Conservation (phyloP, 768 basidiomycete genomes). For the Boletus subcaerulescens region DNA sequence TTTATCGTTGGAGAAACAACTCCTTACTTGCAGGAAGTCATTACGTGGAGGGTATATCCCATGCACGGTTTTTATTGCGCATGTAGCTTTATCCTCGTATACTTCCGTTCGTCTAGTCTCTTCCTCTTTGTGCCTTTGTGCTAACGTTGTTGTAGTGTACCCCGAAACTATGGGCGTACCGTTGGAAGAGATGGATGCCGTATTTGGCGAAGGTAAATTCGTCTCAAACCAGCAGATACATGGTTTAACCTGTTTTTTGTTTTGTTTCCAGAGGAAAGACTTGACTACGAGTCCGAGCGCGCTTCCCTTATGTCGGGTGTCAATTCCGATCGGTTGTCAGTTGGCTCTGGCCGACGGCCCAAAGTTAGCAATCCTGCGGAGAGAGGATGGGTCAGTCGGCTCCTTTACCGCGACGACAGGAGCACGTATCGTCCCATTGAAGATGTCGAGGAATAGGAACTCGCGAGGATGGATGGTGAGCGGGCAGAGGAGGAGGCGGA, state of each 20-base stretch:
- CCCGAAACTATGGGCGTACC: slow-evolving; percentile 87
- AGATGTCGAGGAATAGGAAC: slow-evolving; percentile 53
- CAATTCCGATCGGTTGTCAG: slow-evolving; percentile 38
- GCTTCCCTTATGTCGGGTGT: slow-evolving; percentile 49
- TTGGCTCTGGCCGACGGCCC: slow-evolving; percentile 26
- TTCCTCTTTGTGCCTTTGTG: not conserved
- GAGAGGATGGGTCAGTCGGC: slow-evolving; percentile 48
- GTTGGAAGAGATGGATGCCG: slow-evolving; percentile 86
- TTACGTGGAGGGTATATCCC: slow-evolving; percentile 89
- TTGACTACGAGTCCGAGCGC: slow-evolving; percentile 65
- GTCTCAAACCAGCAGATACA: slow-evolving; percentile 12
- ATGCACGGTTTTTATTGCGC: slow-evolving; percentile 95
- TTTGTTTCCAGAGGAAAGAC: slow-evolving; percentile 45
- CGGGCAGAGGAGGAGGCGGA: slow-evolving; percentile 28
- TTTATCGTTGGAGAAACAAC: slow-evolving; percentile 88
- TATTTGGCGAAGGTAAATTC: slow-evolving; percentile 77
- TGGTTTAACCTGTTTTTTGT: not conserved
- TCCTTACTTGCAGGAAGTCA: slow-evolving; percentile 81
- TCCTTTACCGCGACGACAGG: slow-evolving; percentile 44
- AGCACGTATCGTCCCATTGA: slow-evolving; percentile 48
- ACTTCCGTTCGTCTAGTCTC: slow-evolving; percentile 58
- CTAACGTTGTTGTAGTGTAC: slow-evolving; percentile 51
- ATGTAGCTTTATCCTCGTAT: slow-evolving; percentile 82
- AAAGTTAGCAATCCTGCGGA: slow-evolving; percentile 19
- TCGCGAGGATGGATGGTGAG: slow-evolving; percentile 48